Evolutionary conservation across 345 rosid species (phyloP).

Genomic region (Citrus cavaleriei): DNA sequence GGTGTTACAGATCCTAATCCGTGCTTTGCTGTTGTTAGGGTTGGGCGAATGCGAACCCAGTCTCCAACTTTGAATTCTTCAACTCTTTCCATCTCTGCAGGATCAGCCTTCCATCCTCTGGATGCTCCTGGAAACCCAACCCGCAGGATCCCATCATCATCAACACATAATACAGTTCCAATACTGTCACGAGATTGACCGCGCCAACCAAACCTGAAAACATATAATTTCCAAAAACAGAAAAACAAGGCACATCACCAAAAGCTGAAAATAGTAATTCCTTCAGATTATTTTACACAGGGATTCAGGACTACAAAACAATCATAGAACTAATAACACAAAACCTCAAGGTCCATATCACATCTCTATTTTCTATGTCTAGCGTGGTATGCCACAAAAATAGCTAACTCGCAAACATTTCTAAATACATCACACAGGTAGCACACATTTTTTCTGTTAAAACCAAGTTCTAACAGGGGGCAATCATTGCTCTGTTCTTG

Average conservation of each 20-base stretch:
- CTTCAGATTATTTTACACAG: not conserved
- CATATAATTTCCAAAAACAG: constrained; percentile 11
- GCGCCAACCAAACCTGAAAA: constrained; percentile 88
- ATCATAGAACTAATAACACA: not conserved
- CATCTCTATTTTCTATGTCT: not conserved
- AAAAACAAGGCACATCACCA: not conserved
- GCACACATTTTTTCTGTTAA: not conserved
- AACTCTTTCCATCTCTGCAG: constrained; percentile 98
- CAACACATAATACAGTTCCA: constrained; percentile 95
- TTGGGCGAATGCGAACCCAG: constrained; percentile 97
- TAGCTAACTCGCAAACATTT: not conserved
- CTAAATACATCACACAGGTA: not conserved
- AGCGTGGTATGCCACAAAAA: not conserved
- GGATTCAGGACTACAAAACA: not conserved
- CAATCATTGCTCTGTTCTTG: not conserved
- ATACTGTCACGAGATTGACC: constrained; percentile 87
- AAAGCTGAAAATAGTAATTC: not conserved
- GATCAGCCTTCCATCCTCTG: constrained; percentile 99
- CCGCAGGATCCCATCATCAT: constrained; percentile 97
- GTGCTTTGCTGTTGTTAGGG: constrained; percentile 89
- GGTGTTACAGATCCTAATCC: constrained; percentile 92
- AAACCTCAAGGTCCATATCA: not conserved
- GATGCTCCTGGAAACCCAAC: constrained; percentile 99
- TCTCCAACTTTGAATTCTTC: constrained; percentile 99
- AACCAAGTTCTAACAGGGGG: not conserved